These are phyloP conservation scores for Cochlearia excelsa DNA, from an alignment of 345 rosid genomes.

Conservation along the genomic window DNA sequence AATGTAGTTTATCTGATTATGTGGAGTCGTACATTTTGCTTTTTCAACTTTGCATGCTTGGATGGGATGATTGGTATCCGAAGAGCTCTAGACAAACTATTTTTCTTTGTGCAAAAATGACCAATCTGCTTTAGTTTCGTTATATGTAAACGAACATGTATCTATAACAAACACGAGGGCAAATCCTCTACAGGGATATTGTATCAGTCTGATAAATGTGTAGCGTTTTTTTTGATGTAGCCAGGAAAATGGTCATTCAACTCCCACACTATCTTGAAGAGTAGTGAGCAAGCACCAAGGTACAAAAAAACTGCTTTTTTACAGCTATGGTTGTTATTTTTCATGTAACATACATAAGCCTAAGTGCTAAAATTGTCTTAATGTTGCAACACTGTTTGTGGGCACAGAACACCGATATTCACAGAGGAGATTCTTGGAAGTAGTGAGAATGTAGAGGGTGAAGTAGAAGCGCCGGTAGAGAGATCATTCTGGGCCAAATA, in stretches of 20 bases:
- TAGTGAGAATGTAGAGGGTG: slow-evolving; percentile 23
- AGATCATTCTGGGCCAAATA: slow-evolving; percentile 26
- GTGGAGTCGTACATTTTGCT: not conserved
- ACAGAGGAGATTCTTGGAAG: slow-evolving; percentile 25
- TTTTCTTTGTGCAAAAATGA: not conserved
- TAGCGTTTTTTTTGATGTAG: not conserved
- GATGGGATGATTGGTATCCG: not conserved
- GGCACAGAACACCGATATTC: slow-evolving; percentile 16
- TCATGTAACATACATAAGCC: slow-evolving; percentile 6
- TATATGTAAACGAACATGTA: too few relatives aligned
- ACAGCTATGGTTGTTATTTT: not conserved
- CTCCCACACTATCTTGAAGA: slow-evolving; percentile 28
- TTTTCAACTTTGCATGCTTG: slow-evolving; percentile 2
- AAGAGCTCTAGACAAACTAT: not conserved
- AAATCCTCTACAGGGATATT: too few relatives aligned
- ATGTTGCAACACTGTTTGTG: not conserved
- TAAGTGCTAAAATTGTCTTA: not conserved
- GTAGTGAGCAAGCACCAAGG: slow-evolving; percentile 32
- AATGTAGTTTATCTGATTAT: not conserved
- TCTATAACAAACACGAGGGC: too few relatives aligned
- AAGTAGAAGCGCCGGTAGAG: slow-evolving; percentile 19
- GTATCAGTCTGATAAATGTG: not conserved
- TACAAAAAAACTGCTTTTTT: not conserved
- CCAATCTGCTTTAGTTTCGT: not conserved
- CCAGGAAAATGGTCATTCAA: slow-evolving; percentile 26